phyloP scores from a whole-genome alignment of 2,329 filamentous ascomycete genomes.

The Sordariomycetes sp. region DNA sequence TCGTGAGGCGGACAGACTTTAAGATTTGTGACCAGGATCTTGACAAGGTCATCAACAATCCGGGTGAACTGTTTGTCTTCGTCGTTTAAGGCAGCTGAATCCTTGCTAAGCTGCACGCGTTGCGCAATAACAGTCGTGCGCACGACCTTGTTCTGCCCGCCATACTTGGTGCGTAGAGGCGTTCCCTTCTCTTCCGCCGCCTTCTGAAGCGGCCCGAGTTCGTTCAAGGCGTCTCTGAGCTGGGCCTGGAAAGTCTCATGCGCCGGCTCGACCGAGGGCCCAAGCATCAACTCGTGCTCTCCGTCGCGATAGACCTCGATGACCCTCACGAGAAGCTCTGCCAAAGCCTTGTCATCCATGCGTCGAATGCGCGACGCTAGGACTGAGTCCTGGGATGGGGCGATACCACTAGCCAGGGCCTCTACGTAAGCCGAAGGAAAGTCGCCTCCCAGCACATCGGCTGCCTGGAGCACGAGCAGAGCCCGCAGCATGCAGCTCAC shows the following conservation, averaged over 20 bases:
- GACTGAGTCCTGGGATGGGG: constrained; percentile 39
- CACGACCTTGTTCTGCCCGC: constrained; percentile 58
- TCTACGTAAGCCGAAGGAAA: constrained; percentile 52
- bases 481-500: constrained; percentile 33
- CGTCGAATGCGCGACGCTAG: constrained; percentile 51
- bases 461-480: constrained; percentile 34
- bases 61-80: constrained; percentile 63
- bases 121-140: constrained; percentile 74
- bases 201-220: constrained; percentile 36
- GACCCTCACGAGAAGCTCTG: constrained; percentile 14
- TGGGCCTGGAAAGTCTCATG: constrained; percentile 18
- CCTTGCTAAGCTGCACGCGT: constrained; percentile 70
- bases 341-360: constrained; percentile 28
- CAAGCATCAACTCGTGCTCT: constrained; percentile 24
- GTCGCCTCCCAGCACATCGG: constrained; percentile 22
- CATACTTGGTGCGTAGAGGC: constrained; percentile 64
- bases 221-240: constrained; percentile 30
- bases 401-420: constrained; percentile 47
- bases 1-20: constrained; percentile 19
- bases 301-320: constrained; percentile 21
- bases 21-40: constrained; percentile 15
- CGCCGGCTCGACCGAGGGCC: constrained; percentile 19
- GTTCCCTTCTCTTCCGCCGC: constrained; percentile 33
- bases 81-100: constrained; percentile 60
- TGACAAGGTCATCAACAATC: constrained; percentile 43